Evolutionary conservation across 1,284 basidiomycete species (phyloP).

Genomic region (Phlebopus sp.): DNA sequence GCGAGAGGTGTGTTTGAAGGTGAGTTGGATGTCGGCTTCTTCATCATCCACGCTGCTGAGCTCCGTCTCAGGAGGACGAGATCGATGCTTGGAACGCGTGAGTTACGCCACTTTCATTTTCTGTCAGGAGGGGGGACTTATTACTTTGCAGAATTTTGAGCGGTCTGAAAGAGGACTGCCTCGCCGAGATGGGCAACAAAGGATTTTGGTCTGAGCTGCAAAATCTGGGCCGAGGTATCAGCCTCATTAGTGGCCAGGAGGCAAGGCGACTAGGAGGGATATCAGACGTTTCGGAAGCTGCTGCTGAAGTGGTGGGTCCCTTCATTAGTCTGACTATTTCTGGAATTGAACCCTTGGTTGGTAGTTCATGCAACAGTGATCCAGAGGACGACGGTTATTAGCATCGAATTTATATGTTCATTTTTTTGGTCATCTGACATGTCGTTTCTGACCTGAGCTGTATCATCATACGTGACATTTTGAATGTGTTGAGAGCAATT

Average conservation of each 20-base stretch:
- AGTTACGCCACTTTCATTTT: conserved; percentile 23
- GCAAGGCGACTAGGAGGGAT: conserved; percentile 54
- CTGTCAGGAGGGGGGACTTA: conserved; percentile 2
- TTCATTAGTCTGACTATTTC: background rate
- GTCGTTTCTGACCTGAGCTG: too few species aligned
- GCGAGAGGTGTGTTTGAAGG: conserved; percentile 63
- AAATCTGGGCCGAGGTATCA: conserved; percentile 48
- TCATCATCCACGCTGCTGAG: background rate
- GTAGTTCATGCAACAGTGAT: conserved; percentile 26
- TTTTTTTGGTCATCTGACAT: too few species aligned
- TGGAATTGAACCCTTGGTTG: background rate
- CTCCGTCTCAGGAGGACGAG: conserved; percentile 60
- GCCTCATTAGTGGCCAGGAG: conserved; percentile 63
- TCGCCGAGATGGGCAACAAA: conserved; percentile 51
- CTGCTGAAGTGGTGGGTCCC: conserved; percentile 43
- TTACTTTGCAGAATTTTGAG: conserved; percentile 51
- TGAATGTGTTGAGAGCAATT: too few species aligned
- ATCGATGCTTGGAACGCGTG: conserved; percentile 76
- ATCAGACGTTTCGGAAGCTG: conserved; percentile 51
- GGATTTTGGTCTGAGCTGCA: conserved; percentile 64
- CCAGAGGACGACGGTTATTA: too few species aligned
- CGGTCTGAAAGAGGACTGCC: conserved; percentile 55
- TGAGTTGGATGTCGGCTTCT: conserved; percentile 28
- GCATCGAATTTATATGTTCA: too few species aligned
- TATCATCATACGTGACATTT: too few species aligned